Base-by-base conservation (phyloP, 2,329 filamentous ascomycete genomes). In the Aphanocladium album region DNA sequence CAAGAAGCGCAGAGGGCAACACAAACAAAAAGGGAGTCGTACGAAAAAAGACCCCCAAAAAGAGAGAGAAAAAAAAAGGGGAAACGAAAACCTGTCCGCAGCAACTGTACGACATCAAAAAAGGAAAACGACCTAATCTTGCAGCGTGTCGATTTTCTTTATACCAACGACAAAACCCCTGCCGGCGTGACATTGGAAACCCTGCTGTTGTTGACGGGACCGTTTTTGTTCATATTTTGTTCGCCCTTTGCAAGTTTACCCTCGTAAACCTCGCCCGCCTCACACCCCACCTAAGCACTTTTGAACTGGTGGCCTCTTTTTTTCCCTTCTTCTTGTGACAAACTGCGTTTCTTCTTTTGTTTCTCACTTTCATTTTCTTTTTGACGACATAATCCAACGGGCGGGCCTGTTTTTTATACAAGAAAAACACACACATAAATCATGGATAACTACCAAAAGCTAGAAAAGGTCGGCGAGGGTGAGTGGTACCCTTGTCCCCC, bases 381-480 rank as follows among this genome's bases (percentile, higher is more conserved):
- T 35, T 35, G 33, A 35, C 33, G 6, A 35, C 12, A 6, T 35
- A 12, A n/a, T 43, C 16, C 56, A 52, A 58, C 56, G 56, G 56
- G 56, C 56, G 56, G 56, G 56, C 56, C 56, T 52, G 56, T 58
- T 58, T 41, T n/a, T n/a, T 12, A 43, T 16, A 46, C 37, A 25
- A 53, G 3, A 45, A n/a, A n/a, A 60, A 61, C 57, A 57, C 54
- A 49, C 51, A 62, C 21, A 60, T 60, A 41, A 60, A 65, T 63
- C 67, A 96, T 96, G 92, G 91, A 96, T 77, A 96, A 96, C 78
- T 96, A 96, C 76, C 90, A 96, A 78, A 96, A 96, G 80, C 84
- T 96, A 71, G 92, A 96, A 80, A 96, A 96, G 82, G 92, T 96
- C 71, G 92, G 92, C 76, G 92, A 96, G 85, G 92, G 92, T 95